Evolutionary conservation across 768 basidiomycete genomes (phyloP), one percentile per base, ranked within the genome.

Genomic region (Fibroporia radiculosa): DNA sequence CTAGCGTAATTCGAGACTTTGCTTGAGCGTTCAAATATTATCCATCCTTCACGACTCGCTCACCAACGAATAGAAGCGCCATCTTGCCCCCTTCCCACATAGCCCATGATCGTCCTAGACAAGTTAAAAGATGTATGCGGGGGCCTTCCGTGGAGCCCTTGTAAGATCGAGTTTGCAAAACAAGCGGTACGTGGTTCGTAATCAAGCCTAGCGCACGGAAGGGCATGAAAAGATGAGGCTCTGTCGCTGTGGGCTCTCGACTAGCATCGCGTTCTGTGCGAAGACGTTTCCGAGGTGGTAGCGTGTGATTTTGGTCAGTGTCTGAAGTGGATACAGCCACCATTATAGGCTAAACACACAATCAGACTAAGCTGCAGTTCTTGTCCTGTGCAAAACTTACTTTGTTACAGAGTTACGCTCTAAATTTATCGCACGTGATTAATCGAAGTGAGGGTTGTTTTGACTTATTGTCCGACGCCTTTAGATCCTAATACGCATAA

Each of bases 31-130:
- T n/a, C n/a, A n/a, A n/a, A n/a, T n/a, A n/a, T n/a, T n/a, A n/a
- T n/a, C n/a, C n/a, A 48, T 33, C 24, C 44, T 49, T 47, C 34
- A 34, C n/a, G 20, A 32, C 27, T 35, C 26, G 76, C 90, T 68
- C 64, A 90, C 95, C 91, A 48, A 93, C 92, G 60, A 99, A 98
- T 28, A 97, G 72, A 45, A 98, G 66, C 25, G 72, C 74, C 89
- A 98, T 93, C 65, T 84, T 92, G 22, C 82, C 87, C 18, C 91
- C 93, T 55, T 96, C 92, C 95, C 95, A 98, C 57, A 96, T 69
- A 14, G 92, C 88, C 93, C 93, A 98, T 52, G 87, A 78, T 47
- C 70, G 78, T 5, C 95, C 93, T 6, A 97, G 65, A 56, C 88
- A 93, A 10, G 91, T 93, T 26, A 96, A 64, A 33, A 98, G 67